A percentile compares a stretch with the other conserved stretches of the same genome.
Evolutionary conservation across 495 filamentous ascomycete genomes (phyloP).

Genomic region (Penicillium ochrochloron): DNA sequence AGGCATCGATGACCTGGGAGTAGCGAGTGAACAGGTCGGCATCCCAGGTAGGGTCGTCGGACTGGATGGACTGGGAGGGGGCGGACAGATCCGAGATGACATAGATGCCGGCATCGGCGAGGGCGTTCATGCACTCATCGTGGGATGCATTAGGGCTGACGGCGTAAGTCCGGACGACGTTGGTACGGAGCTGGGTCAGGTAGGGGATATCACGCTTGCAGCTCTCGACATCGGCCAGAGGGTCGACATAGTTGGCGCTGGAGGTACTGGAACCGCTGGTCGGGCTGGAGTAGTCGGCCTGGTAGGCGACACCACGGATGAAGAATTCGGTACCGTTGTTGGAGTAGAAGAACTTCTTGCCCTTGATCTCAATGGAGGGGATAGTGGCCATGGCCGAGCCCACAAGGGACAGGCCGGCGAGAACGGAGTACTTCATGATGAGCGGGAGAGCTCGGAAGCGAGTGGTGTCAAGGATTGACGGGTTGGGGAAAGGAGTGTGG

Average conservation of each 20-base stretch:
- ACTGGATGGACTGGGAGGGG: constrained; percentile 81
- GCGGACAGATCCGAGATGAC: constrained; percentile 88
- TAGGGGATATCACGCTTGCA: constrained; percentile 89
- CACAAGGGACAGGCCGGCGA: constrained; percentile 55
- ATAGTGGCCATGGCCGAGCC: constrained; percentile 62
- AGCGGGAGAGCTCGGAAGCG: constrained; percentile 17
- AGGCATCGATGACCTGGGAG: constrained; percentile 80
- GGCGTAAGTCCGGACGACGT: constrained; percentile 93
- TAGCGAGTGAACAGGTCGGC: constrained; percentile 79
- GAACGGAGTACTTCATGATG: constrained; percentile 52
- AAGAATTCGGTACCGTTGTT: constrained; percentile 82
- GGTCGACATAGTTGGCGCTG: constrained; percentile 59
- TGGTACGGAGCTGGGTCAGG: constrained; percentile 76
- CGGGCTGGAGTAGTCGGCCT: constrained; percentile 56
- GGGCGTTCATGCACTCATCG: constrained; percentile 78
- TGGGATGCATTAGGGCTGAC: constrained; percentile 82
- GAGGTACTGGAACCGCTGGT: constrained; percentile 42
- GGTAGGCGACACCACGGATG: constrained; percentile 93
- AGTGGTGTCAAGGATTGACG: constrained; percentile 10
- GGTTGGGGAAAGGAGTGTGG: constrained; percentile 21
- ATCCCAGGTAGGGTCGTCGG: constrained; percentile 77
- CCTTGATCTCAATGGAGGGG: constrained; percentile 67
- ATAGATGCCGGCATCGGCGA: constrained; percentile 93
- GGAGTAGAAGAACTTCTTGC: constrained; percentile 71
- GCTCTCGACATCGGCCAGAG: constrained; percentile 68